Base-by-base conservation (phyloP, 495 filamentous ascomycete genomes). In the Aspergillus baeticus region DNA sequence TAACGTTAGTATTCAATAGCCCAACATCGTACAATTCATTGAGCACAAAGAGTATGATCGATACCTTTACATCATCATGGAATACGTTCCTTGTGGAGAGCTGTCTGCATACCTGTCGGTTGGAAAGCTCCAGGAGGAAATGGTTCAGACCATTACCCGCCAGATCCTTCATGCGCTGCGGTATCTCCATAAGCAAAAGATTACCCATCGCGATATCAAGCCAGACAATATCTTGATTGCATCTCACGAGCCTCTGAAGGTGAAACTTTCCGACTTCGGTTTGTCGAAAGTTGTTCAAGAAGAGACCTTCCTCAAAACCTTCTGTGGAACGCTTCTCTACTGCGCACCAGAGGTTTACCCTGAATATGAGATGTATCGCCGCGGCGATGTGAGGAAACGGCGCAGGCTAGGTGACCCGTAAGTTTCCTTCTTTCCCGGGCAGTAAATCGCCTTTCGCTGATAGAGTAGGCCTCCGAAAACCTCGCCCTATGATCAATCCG, bases 151-250 rank as follows among this genome's bases (percentile, higher is more conserved):
- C 5, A 89, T 96, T 62, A 80, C 91, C 5, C 72, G 73, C 2
- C 94, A 98, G 67, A 77, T 98, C 15, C 69, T 97, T 10, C 79
- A 84, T 47, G 92, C 91, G 7, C 75, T 98, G 13, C 84, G 83
- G n/a, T 96, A 98, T 67, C 77, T 98, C 10, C 94, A 98, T 63
- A 71, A 80, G 33, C 86, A 84, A 61, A 87, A 84, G 45, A 96
- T 98, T 60, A 96, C 93, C 0, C 94, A 98, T 73, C 88, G 94
- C 4, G 94, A 98, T 70, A 90, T 98, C 63, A 98, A 98, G 68
- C 94, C 94, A 0, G 95, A 98, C 72, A 98, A 98, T 64, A 96
- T 98, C 55, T 76, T 98, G 22, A 87, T 98, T 57, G 73, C 81
- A 7, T 87, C 81, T 1, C 63, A 81, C 1, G 78, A 88, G 14